Evolutionary conservation across 2,329 filamentous ascomycete genomes (phyloP), one percentile per base, ranked within the genome.

Genomic region (Neonectria hederae): DNA sequence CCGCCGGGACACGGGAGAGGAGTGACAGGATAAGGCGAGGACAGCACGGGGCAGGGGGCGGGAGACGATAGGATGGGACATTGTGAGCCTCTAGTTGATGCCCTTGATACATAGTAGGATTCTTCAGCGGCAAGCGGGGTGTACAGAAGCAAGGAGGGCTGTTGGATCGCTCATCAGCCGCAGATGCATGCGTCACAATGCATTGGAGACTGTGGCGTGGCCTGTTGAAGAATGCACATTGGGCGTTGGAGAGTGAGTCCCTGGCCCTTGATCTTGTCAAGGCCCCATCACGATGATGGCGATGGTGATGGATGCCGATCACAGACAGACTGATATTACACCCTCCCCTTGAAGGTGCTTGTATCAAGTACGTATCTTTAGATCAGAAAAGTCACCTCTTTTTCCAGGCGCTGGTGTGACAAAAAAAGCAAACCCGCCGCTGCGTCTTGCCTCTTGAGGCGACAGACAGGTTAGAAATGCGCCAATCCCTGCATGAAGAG

Each of bases 381-480:
- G 40, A 48, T 30, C 32, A 40, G 6, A 24, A 61, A 56, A 69
- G 67, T 69, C 63, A 69, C 65, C 59, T 72, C 60, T 59, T 62
- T 62, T 53, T 45, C 32, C 38, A 63, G 48, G 60, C 53, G 53
- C 64, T 72, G 66, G 65, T 65, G n/a, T 24, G 57, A 73, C 69
- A 40, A 68, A 69, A 69, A 68, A 71, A 72, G 69, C 65, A 72
- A 72, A 59, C 24, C 45, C 48, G 48, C 58, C 38, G 52, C 40
- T 46, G 54, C 28, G 24, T 56, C 40, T 61, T 61, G 35, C 61
- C 56, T n/a, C 32, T 60, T 62, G 58, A 55, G 55, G 61, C 49
- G 51, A 54, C 45, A n/a, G 49, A 30, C 43, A 30, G 28, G 30
- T 11, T 21, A 46, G 49, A 54, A 54, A 32, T 17, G 57, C 28